phyloP scores from a whole-genome alignment of 805 yeast species.

The Tetrapisispora nanseiensis region DNA sequence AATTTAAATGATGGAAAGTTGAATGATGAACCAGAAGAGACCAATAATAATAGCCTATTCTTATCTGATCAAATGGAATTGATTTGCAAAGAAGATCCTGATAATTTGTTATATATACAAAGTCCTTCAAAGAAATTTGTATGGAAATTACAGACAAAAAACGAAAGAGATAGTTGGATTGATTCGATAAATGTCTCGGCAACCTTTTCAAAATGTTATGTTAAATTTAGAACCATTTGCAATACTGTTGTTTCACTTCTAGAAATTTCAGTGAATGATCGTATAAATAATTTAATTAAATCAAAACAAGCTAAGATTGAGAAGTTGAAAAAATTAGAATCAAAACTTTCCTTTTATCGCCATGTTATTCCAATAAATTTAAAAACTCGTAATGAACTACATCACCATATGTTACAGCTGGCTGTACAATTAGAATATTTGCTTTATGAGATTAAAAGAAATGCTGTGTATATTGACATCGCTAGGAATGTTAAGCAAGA shows the following conservation, averaged over 20 bases:
- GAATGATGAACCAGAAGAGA: not conserved
- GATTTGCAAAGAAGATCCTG: constrained; percentile 2
- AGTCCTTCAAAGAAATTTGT: constrained; percentile 33
- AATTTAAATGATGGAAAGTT: constrained; percentile 3
- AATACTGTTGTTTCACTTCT: constrained; percentile 24
- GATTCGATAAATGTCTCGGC: constrained; percentile 30
- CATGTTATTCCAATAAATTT: constrained; percentile 46
- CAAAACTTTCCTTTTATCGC: constrained; percentile 31
- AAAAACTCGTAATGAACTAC: constrained; percentile 42
- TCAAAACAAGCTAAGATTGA: constrained; percentile 29
- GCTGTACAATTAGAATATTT: constrained; percentile 48
- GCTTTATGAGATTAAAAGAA: constrained; percentile 43
- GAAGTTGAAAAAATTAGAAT: constrained; percentile 32
- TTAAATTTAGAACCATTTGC: constrained; percentile 19
- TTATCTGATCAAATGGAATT: not conserved
- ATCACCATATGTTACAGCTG: constrained; percentile 37
- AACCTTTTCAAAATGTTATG: constrained; percentile 18
- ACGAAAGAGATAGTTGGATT: constrained; percentile 52
- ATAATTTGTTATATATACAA: constrained; percentile 33
- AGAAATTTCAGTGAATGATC: constrained; percentile 24
- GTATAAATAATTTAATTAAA: constrained; percentile 28
- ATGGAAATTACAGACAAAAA: constrained; percentile 34
- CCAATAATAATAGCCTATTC: not conserved
- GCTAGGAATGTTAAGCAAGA: constrained; percentile 8
- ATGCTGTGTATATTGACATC: constrained; percentile 33